These are phyloP conservation scores for Rubus idaeus DNA, from an alignment of 306 rosid genomes.

Conservation along the genomic window DNA sequence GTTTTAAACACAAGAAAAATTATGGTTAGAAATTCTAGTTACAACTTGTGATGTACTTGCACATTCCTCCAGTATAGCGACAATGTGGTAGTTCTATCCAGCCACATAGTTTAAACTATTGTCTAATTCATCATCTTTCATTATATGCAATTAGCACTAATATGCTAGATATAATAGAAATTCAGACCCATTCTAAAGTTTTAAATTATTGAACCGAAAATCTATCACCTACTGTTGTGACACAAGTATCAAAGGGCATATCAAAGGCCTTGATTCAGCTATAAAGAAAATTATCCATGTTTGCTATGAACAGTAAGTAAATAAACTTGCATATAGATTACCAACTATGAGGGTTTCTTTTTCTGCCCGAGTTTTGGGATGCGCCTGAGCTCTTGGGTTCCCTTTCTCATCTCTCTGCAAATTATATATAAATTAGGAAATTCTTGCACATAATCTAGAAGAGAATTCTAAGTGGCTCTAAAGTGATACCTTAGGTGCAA, in stretches of 20 bases:
- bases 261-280: neutral
- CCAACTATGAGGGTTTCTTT: constrained; percentile 61
- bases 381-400: constrained; percentile 77
- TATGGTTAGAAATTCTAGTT: neutral
- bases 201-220: constrained; percentile 2
- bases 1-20: neutral
- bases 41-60: neutral
- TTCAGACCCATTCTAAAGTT: neutral
- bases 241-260: neutral
- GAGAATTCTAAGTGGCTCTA: constrained; percentile 4
- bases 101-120: neutral
- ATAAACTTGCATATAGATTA: constrained; percentile 20
- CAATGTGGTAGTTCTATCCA: neutral
- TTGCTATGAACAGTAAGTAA: neutral
- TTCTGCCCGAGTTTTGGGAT: constrained; percentile 62
- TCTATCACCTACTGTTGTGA: neutral
- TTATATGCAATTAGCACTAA: neutral
- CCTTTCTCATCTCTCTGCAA: constrained; percentile 66
- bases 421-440: constrained; percentile 24
- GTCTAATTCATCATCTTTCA: neutral
- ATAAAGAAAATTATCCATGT: neutral
- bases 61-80: no score
- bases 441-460: constrained; percentile 2
- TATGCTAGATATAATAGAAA: neutral
- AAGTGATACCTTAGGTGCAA: constrained; percentile 71